Conservation (phyloP, 2,329 filamentous ascomycete species). For the Chalara sp. region DNA sequence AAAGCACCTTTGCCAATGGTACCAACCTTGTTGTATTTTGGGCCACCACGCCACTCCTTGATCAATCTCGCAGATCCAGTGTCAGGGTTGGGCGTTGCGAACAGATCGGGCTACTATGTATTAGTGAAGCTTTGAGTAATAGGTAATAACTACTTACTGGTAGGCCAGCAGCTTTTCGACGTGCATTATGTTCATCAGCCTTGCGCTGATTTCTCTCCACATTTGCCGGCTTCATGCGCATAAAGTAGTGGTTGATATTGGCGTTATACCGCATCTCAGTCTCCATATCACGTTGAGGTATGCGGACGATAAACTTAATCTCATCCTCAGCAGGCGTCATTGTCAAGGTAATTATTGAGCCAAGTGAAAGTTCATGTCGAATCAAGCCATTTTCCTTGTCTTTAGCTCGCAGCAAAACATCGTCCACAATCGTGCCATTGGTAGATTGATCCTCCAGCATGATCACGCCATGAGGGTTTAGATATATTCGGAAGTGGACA, state of each 20-base stretch:
- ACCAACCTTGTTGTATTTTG: conserved; percentile 75
- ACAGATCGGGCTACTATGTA: conserved; percentile 19
- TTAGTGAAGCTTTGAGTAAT: conserved; percentile 7
- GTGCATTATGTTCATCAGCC: conserved; percentile 9
- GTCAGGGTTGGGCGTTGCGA: conserved; percentile 16
- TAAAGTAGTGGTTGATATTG: conserved; percentile 65
- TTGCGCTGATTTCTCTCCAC: conserved; percentile 5
- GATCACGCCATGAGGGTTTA: conserved; percentile 77
- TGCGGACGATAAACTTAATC: conserved; percentile 70
- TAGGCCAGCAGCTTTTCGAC: background rate
- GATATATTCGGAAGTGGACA: conserved; percentile 88
- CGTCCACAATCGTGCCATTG: conserved; percentile 90
- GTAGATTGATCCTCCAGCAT: conserved; percentile 94
- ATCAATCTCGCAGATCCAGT: conserved; percentile 26
- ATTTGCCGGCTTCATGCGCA: conserved; percentile 11
- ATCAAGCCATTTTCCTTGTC: conserved; percentile 34
- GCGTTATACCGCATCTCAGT: conserved; percentile 58
- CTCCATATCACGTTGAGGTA: conserved; percentile 66
- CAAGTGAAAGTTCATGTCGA: conserved; percentile 25
- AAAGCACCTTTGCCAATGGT: conserved; percentile 90
- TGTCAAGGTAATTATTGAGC: conserved; percentile 24
- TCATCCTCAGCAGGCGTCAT: conserved; percentile 48
- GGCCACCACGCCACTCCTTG: conserved; percentile 75
- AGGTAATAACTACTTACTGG: conserved; percentile 13
- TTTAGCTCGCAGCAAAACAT: conserved; percentile 54